Conservation (phyloP, 257 asterid species). For the Echium plantagineum region DNA sequence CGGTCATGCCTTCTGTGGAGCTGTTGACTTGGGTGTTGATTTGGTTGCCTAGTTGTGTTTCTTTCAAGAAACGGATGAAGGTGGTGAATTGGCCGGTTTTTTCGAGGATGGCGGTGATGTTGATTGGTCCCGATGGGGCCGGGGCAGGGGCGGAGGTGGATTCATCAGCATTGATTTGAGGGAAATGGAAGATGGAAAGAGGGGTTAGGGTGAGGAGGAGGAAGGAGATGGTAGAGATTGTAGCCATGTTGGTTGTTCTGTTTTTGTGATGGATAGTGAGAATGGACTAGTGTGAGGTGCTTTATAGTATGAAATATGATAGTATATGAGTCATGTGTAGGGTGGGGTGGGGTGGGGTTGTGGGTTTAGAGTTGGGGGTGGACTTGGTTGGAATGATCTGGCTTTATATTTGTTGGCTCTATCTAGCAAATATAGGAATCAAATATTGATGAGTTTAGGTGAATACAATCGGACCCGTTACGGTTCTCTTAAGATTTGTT, state of each 20-base stretch:
- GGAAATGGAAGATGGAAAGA: conserved; percentile 15
- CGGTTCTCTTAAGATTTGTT: too few relatives aligned
- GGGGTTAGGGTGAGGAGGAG: conserved; percentile 20
- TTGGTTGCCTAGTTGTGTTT: conserved; percentile 45
- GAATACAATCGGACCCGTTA: too few relatives aligned
- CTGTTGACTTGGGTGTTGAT: conserved; percentile 72
- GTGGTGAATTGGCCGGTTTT: conserved; percentile 38
- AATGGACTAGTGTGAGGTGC: not conserved
- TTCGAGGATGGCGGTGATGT: conserved; percentile 53
- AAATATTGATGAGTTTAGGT: too few relatives aligned
- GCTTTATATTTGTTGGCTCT: too few relatives aligned
- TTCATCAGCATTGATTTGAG: conserved; percentile 29
- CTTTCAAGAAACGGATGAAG: conserved; percentile 45
- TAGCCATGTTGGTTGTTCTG: not conserved
- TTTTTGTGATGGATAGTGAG: not conserved
- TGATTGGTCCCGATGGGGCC: conserved; percentile 50
- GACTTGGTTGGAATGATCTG: too few relatives aligned
- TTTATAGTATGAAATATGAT: not conserved
- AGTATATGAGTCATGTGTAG: not conserved
- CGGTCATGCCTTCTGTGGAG: conserved; percentile 66
- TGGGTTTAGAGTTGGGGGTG: too few relatives aligned
- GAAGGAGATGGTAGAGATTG: conserved; percentile 3
- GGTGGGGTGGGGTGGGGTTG: not conserved
- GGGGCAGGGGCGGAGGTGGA: conserved; percentile 49
- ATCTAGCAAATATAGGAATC: too few relatives aligned